Evolutionary conservation across 768 basidiomycete genomes (phyloP).

Genomic region (Mrakia hoshinonis): DNA sequence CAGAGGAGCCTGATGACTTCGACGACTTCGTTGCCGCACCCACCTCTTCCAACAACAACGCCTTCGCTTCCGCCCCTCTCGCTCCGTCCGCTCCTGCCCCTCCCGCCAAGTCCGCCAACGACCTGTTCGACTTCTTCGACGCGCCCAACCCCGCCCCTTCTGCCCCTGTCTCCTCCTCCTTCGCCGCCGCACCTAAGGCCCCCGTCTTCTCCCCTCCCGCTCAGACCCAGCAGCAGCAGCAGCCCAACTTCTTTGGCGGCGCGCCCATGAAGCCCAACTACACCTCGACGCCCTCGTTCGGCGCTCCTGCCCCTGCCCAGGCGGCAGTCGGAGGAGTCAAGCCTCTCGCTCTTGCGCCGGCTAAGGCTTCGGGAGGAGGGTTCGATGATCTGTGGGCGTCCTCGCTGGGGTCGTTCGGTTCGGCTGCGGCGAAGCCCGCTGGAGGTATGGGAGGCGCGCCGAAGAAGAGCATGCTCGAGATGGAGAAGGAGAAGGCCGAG

Average conservation of each 20-base stretch:
- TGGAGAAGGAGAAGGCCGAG: constrained; percentile 77
- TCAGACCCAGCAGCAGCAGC: not conserved
- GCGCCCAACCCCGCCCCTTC: constrained; percentile 6
- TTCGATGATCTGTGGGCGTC: constrained; percentile 29
- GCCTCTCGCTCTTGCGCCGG: constrained; percentile 4
- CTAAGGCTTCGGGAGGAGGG: constrained; percentile 17
- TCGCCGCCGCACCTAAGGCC: constrained; percentile 5
- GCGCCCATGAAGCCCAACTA: constrained; percentile 23
- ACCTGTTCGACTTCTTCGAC: constrained; percentile 37
- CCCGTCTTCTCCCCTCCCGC: constrained; percentile 17
- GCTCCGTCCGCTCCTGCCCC: constrained; percentile 16
- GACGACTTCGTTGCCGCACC: constrained; percentile 76
- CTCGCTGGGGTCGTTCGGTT: constrained; percentile 31
- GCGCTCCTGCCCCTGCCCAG: not conserved
- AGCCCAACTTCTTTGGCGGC: constrained; percentile 3
- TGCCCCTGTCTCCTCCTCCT: not conserved
- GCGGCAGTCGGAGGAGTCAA: constrained; percentile 6
- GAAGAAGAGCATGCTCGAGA: constrained; percentile 77
- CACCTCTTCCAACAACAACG: constrained; percentile 44
- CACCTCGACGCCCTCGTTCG: constrained; percentile 14
- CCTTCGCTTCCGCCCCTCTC: not conserved
- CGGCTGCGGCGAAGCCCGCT: constrained; percentile 42
- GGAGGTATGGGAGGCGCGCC: not conserved
- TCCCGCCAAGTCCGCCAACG: constrained; percentile 38
- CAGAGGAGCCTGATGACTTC: constrained; percentile 62